A percentile compares a stretch with the other conserved stretches of the same genome.
Conservation (phyloP, 202 grass and related monocot species). For the Schoenoplectus triqueter region DNA sequence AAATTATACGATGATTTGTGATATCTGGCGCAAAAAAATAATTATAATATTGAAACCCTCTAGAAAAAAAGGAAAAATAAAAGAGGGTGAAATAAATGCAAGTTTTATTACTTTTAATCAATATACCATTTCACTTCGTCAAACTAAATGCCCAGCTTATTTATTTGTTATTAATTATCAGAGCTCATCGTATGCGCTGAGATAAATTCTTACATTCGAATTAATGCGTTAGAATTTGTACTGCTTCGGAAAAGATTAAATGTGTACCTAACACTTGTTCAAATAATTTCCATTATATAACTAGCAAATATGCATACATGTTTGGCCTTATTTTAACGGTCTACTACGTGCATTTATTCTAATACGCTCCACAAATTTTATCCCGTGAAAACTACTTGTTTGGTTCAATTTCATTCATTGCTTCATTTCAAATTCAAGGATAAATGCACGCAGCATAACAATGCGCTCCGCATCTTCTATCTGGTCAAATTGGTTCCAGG, state of each 20-base stretch:
- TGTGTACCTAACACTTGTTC: not conserved
- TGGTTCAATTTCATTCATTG: conserved; percentile 11
- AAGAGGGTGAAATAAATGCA: too few species aligned
- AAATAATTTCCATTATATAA: not conserved
- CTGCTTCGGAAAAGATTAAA: not conserved
- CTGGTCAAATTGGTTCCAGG: not conserved
- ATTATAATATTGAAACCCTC: too few species aligned
- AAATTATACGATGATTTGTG: too few species aligned
- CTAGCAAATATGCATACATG: not conserved
- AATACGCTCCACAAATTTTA: conserved; percentile 37
- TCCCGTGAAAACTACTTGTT: conserved; percentile 32
- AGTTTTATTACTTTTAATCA: not conserved
- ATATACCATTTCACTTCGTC: not conserved
- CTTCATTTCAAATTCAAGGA: conserved; percentile 27
- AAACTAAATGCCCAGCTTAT: not conserved
- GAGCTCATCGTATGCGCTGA: not conserved
- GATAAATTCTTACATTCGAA: not conserved
- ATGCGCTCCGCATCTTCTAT: not conserved
- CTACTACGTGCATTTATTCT: conserved; percentile 29
- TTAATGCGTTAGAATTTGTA: not conserved
- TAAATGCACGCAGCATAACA: not conserved
- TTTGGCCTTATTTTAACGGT: conserved; percentile 11
- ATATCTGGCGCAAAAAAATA: too few species aligned
- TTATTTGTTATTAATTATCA: not conserved
- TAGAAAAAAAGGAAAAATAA: too few species aligned